Conservation (phyloP, 768 basidiomycete genomes). For the Neoboletus subvelutipes region DNA sequence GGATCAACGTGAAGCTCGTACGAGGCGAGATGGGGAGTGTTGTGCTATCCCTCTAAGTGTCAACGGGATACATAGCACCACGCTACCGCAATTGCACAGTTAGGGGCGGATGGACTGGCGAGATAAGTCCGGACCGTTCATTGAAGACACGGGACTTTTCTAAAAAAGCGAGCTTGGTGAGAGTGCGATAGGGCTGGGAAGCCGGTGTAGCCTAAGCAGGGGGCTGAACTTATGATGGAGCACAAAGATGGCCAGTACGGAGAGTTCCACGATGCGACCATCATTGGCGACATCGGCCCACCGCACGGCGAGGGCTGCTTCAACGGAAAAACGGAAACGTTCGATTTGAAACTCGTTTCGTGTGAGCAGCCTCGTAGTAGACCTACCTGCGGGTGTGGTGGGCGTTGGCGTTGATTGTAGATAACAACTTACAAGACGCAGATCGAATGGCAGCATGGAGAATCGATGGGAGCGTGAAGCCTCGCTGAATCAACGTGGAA, state of each 20-base stretch:
- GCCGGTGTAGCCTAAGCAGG: slow-evolving; percentile 22
- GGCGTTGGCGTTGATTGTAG: slow-evolving; percentile 31
- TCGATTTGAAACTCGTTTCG: slow-evolving; percentile 39
- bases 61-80: slow-evolving; percentile 36
- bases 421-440: no score
- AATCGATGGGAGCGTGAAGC: neutral
- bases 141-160: slow-evolving; percentile 37
- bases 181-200: slow-evolving; percentile 32
- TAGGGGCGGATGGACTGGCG: neutral
- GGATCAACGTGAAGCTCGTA: slow-evolving; percentile 37
- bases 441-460: no score
- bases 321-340: slow-evolving; percentile 15
- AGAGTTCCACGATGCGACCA: slow-evolving; percentile 30
- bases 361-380: slow-evolving; percentile 30
- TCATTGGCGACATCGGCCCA: slow-evolving; percentile 43
- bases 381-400: slow-evolving; percentile 37
- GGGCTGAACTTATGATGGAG: neutral
- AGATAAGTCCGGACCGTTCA: slow-evolving; percentile 8
- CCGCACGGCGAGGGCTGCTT: slow-evolving; percentile 24
- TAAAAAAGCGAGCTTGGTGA: slow-evolving; percentile 30
- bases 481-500: slow-evolving; percentile 32
- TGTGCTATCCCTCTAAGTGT: neutral
- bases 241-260: slow-evolving; percentile 20
- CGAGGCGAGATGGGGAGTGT: slow-evolving; percentile 16
- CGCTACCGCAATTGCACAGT: slow-evolving; percentile 15